Conservation (phyloP, 768 basidiomycete genomes). For the Russula griseocarnosa region DNA sequence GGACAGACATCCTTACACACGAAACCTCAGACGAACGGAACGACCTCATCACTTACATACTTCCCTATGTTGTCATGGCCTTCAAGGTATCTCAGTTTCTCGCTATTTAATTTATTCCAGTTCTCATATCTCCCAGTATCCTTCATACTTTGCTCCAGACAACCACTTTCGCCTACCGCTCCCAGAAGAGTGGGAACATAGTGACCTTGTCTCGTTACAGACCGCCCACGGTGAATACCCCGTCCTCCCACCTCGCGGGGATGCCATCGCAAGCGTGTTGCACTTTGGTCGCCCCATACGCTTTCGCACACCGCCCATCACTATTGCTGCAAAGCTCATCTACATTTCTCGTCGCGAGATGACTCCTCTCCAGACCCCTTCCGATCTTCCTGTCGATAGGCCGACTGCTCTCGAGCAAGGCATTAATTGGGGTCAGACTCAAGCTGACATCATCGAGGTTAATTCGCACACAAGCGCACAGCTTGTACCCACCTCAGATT, state of each 20-base stretch:
- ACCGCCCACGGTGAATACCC: conserved; percentile 48
- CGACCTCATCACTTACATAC: conserved; percentile 31
- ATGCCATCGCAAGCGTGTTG: conserved; percentile 22
- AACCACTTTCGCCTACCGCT: conserved; percentile 57
- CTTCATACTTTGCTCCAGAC: conserved; percentile 56
- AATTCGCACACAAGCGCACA: conserved; percentile 44
- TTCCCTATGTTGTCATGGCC: conserved; percentile 30
- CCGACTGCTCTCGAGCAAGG: conserved; percentile 34
- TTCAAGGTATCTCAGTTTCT: conserved; percentile 36
- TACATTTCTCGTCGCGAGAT: conserved; percentile 58
- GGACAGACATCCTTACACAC: conserved; percentile 31
- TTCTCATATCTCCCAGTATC: conserved; percentile 49
- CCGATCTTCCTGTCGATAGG: conserved; percentile 40
- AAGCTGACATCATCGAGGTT: conserved; percentile 57
- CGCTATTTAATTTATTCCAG: conserved; percentile 42
- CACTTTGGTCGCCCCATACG: conserved; percentile 30
- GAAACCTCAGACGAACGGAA: conserved; percentile 34
- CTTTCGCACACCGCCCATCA: conserved; percentile 44
- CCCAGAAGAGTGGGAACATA: conserved; percentile 26
- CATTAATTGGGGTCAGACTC: conserved; percentile 42
- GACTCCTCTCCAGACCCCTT: conserved; percentile 39
- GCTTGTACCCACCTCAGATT: conserved; percentile 30
- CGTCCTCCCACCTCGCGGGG: conserved; percentile 37
- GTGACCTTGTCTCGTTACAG: conserved; percentile 33
- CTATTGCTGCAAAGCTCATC: conserved; percentile 57